Percentiles rank a stretch among this genome's conserved stretches.
These are phyloP conservation scores for Pseudevernia furfuracea DNA, from an alignment of 495 filamentous ascomycete species.

Conservation along the genomic window DNA sequence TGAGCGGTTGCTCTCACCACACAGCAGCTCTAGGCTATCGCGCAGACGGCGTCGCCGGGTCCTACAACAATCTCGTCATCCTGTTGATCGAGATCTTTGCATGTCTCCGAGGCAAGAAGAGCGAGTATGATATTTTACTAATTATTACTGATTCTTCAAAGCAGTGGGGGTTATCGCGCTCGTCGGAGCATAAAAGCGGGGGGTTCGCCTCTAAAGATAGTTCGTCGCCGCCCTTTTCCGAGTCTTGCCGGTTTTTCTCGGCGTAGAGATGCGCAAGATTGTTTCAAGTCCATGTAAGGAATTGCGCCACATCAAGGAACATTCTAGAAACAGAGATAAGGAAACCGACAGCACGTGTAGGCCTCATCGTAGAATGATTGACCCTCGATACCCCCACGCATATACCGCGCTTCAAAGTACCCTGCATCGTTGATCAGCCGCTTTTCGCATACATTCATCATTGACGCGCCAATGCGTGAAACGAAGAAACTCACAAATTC, in stretches of 20 bases:
- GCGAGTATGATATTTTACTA: neutral
- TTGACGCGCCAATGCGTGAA: slow-evolving; percentile 14
- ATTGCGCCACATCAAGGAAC: neutral
- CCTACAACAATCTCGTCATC: neutral
- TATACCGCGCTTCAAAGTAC: slow-evolving; percentile 6
- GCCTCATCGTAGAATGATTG: neutral
- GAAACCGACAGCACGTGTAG: neutral
- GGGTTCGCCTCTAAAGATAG: slow-evolving; percentile 1
- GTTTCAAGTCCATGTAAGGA: neutral
- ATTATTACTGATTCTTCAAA: neutral
- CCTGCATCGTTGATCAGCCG: slow-evolving; percentile 14
- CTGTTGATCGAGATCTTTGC: neutral
- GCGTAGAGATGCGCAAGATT: neutral
- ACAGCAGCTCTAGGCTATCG: neutral
- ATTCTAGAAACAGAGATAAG: neutral
- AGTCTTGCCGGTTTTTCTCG: neutral
- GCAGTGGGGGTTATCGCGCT: neutral
- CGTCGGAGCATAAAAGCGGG: slow-evolving; percentile 3
- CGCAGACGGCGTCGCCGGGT: neutral
- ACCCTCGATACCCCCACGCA: slow-evolving; percentile 4
- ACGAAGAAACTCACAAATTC: neutral
- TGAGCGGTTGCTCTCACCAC: neutral
- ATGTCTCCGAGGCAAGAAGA: neutral
- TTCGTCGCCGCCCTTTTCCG: neutral
- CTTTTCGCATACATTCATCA: neutral